Conservation (phyloP, 352 stramenopile species). For the Phytophthora sp. region DNA sequence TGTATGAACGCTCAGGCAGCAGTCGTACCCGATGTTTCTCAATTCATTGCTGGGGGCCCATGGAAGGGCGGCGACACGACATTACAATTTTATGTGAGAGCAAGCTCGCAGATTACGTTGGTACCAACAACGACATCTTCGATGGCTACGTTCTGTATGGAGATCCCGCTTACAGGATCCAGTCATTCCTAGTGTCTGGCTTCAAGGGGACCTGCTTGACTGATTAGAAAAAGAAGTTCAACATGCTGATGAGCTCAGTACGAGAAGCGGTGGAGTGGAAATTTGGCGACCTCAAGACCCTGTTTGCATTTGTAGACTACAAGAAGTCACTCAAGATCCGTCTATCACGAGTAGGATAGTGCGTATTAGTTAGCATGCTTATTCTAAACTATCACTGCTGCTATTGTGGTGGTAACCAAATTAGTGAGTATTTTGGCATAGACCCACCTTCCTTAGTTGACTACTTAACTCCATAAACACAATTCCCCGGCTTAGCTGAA, state of each 20-base stretch:
- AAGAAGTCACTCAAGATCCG: conserved; percentile 7
- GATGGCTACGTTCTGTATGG: conserved; percentile 11
- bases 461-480: too few relatives aligned
- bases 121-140: conserved; percentile 1
- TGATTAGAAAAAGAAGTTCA: conserved; percentile 3
- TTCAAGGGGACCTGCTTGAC: conserved; percentile 5
- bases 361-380: conserved; percentile 1
- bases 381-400: not conserved
- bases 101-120: conserved; percentile 9
- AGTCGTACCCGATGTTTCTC: not conserved
- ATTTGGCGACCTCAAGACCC: conserved; percentile 6
- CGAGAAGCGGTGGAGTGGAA: conserved; percentile 4
- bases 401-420: conserved; percentile 3
- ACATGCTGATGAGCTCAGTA: conserved; percentile 8
- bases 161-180: conserved; percentile 19
- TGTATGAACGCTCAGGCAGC: conserved; percentile 6
- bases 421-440: not conserved
- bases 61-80: conserved; percentile 17
- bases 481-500: too few relatives aligned
- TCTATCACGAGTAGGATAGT: conserved; percentile 6
- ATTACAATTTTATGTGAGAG: conserved; percentile 16
- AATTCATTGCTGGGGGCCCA: conserved; percentile 14
- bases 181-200: conserved; percentile 5
- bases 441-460: not conserved
- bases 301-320: conserved; percentile 15